Percentiles rank a stretch among this genome's conserved stretches.
Conservation (phyloP, 805 yeast genomes). For the Clavispora vitiphila region DNA sequence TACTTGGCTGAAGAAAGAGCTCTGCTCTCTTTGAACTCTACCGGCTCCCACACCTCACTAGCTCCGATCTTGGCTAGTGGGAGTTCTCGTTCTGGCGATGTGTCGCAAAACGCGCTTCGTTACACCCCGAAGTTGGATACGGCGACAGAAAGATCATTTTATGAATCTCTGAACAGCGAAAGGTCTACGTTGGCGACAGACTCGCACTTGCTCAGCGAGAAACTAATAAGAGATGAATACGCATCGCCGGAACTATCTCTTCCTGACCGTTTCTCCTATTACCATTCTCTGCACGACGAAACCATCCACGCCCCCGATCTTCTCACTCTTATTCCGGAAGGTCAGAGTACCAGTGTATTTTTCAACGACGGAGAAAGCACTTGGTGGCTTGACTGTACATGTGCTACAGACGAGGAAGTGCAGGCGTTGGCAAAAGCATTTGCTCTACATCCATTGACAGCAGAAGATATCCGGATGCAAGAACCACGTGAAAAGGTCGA, state of each 20-base stretch:
- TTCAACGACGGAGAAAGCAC: background rate
- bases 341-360: background rate
- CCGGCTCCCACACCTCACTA: background rate
- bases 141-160: background rate
- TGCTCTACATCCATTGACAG: slow-evolving; percentile 2
- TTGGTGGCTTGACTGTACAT: slow-evolving; percentile 3
- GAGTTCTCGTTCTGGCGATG: background rate
- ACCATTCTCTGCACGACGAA: background rate
- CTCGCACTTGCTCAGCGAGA: too few species aligned
- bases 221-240: too few species aligned
- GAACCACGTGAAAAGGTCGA: slow-evolving; percentile 3
- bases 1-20: background rate
- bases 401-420: slow-evolving; percentile 1
- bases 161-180: background rate
- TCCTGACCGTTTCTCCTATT: slow-evolving; percentile 1
- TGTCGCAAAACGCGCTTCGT: background rate
- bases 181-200: background rate
- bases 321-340: background rate
- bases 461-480: slow-evolving; percentile 3
- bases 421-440: slow-evolving; percentile 1
- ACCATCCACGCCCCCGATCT: slow-evolving; percentile 2
- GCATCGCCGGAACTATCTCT: background rate
- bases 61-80: background rate
- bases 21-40: background rate
- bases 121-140: background rate